Percentiles rank a stretch among this genome's conserved stretches.
These are phyloP conservation scores for Phytophthora pistaciae DNA, from an alignment of 352 stramenopile species.

Conservation along the genomic window DNA sequence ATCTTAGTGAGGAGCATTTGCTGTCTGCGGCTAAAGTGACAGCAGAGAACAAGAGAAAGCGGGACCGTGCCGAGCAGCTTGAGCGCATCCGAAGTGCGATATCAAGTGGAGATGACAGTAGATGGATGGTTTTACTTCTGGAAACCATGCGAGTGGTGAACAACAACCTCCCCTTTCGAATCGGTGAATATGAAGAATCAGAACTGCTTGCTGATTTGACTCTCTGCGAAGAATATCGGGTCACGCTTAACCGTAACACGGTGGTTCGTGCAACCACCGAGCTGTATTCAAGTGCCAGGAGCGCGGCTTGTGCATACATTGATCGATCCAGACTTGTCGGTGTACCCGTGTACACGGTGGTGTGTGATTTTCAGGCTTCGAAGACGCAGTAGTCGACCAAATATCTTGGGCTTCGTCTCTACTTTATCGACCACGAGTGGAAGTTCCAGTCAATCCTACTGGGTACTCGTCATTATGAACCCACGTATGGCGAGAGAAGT, in stretches of 20 bases:
- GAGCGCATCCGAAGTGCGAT: neutral
- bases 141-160: neutral
- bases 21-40: neutral
- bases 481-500: neutral
- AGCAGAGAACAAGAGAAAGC: neutral
- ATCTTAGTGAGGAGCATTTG: neutral
- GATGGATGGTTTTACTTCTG: neutral
- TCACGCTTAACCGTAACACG: neutral
- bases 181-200: neutral
- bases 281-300: neutral
- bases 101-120: neutral
- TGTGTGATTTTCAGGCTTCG: neutral
- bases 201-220: neutral
- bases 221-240: neutral
- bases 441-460: constrained; percentile 3
- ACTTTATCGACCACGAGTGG: neutral
- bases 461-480: neutral
- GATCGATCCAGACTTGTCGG: neutral
- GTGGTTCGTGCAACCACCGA: neutral
- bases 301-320: neutral
- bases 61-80: neutral
- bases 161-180: neutral
- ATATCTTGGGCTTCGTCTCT: constrained; percentile 1
- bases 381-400: neutral
- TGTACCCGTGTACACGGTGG: neutral